Percentiles rank a stretch among this genome's conserved stretches.
Conservation (phyloP, 192 early-diverging fungal species). For the Physocladia obscura region DNA sequence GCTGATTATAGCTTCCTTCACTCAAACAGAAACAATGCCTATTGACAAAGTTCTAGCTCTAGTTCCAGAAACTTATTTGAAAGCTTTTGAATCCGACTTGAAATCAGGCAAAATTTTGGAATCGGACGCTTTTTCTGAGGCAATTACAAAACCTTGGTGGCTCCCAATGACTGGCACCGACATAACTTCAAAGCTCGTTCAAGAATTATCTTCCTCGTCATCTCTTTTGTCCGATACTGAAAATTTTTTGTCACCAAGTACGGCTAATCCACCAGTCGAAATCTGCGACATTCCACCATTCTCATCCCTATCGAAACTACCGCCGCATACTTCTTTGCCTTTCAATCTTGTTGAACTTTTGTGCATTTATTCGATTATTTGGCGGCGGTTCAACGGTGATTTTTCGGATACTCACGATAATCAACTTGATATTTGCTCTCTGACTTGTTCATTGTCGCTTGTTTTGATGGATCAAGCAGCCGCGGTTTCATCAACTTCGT, state of each 20-base stretch:
- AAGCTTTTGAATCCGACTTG: slow-evolving; percentile 3
- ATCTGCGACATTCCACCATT: slow-evolving; percentile 4
- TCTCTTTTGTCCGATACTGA: too few species aligned
- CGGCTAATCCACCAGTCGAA: background rate
- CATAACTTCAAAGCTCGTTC: too few species aligned
- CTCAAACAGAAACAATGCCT: background rate
- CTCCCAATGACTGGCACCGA: background rate
- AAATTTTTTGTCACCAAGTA: too few species aligned
- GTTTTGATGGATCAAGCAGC: background rate
- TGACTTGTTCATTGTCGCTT: background rate
- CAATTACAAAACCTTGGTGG: slow-evolving; percentile 14
- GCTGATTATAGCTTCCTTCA: background rate
- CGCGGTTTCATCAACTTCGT: too few species aligned
- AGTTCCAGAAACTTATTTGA: slow-evolving; percentile 9
- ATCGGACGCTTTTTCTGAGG: background rate
- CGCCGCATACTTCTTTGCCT: slow-evolving; percentile 3
- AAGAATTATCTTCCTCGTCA: too few species aligned
- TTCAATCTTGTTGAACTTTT: slow-evolving; percentile 18
- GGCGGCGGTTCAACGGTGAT: slow-evolving; percentile 20
- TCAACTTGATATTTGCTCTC: background rate
- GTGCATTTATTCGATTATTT: slow-evolving; percentile 12
- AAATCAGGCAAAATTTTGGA: background rate
- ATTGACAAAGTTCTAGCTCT: background rate
- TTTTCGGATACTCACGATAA: background rate
- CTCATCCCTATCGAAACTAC: background rate